Evolutionary conservation across 805 yeast genomes (phyloP).

Genomic region (Metschnikowia picachoensis): DNA sequence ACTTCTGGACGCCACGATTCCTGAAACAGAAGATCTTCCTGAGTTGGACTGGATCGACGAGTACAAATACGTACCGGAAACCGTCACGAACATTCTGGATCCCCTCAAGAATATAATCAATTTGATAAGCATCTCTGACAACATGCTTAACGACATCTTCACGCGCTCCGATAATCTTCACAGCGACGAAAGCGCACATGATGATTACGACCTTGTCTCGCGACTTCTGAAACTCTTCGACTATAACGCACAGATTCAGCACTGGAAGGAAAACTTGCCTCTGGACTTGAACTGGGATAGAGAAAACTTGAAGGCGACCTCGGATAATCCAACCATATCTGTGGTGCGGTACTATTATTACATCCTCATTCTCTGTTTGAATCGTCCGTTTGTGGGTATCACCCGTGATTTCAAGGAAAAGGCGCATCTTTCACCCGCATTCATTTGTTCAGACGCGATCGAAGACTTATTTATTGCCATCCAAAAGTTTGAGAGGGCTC

Average conservation of each 20-base stretch:
- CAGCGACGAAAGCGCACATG: constrained; percentile 22
- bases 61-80: constrained; percentile 38
- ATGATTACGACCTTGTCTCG: constrained; percentile 43
- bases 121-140: constrained; percentile 42
- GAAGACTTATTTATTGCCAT: constrained; percentile 40
- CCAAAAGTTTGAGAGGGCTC: constrained; percentile 32
- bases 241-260: constrained; percentile 47
- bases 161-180: constrained; percentile 29
- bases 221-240: constrained; percentile 36
- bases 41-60: constrained; percentile 63
- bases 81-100: constrained; percentile 36
- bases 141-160: constrained; percentile 43
- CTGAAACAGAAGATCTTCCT: constrained; percentile 56
- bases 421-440: constrained; percentile 27
- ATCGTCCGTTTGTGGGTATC: constrained; percentile 54
- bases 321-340: constrained; percentile 52
- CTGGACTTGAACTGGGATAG: constrained; percentile 48
- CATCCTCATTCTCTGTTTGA: constrained; percentile 53
- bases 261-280: constrained; percentile 52
- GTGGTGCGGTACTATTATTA: constrained; percentile 56
- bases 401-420: constrained; percentile 14
- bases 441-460: constrained; percentile 37
- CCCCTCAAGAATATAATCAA: constrained; percentile 42
- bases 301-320: constrained; percentile 34
- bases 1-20: constrained; percentile 55